Evolutionary conservation across 257 asterid species (phyloP).

Genomic region (Striga asiatica): DNA sequence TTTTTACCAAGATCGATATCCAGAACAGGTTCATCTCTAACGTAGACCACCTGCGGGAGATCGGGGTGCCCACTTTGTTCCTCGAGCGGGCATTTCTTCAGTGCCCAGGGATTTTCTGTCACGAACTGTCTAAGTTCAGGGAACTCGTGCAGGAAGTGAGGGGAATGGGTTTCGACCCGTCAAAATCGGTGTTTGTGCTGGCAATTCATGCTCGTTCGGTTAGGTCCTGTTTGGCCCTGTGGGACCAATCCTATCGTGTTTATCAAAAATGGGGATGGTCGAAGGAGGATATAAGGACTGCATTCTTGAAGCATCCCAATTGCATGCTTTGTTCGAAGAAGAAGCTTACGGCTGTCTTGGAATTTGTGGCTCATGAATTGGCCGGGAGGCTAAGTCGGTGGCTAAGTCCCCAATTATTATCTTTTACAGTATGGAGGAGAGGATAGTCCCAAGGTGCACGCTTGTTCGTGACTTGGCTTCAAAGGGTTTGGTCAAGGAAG

Average conservation of each 20-base stretch:
- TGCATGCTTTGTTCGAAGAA: conserved; percentile 22
- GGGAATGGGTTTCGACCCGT: background rate
- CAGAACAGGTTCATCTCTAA: background rate
- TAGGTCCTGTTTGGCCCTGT: background rate
- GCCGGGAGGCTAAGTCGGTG: background rate
- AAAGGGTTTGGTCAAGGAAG: background rate
- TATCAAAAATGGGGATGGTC: conserved; percentile 8
- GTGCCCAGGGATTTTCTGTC: background rate
- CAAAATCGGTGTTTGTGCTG: background rate
- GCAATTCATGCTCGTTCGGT: background rate
- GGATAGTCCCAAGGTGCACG: conserved; percentile 12
- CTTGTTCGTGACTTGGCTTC: background rate
- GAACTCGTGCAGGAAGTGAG: background rate
- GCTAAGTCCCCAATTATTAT: conserved; percentile 14
- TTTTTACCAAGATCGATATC: background rate
- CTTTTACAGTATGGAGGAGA: background rate
- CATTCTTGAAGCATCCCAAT: conserved; percentile 14
- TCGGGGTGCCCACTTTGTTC: background rate
- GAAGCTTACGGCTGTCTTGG: conserved; percentile 15
- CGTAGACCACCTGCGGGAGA: background rate
- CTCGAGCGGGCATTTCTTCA: background rate
- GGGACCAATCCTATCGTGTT: background rate
- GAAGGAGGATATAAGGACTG: conserved; percentile 8
- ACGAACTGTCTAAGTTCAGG: background rate
- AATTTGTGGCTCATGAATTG: conserved; percentile 14